Evolutionary conservation across 2,329 filamentous ascomycete species (phyloP), one percentile per base, ranked within the genome.

Genomic region (Claviceps fusiformis): DNA sequence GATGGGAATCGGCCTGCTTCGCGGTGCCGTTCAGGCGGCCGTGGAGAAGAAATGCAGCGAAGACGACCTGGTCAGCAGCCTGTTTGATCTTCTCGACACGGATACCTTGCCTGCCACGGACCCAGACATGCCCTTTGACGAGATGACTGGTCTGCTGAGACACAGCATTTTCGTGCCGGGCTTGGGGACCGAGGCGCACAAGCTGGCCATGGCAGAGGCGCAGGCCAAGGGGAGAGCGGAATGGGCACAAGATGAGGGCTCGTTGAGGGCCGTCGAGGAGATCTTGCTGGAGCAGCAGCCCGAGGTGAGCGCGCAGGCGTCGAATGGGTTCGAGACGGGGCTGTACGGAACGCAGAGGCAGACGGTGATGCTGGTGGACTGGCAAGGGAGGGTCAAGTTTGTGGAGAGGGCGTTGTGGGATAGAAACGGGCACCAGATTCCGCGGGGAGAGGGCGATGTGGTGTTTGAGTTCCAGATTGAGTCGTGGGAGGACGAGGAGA

Each of bases 331-430:
- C 59, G 76, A 78, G 63, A 78, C 74, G 5, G 82, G 82, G 1
- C 70, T 82, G 59, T 85, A 85, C 61, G 82, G 82, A 4, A 85
- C 82, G 5, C 82, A 85, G 67, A 70, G 82, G 43, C 82, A 85
- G 69, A 85, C 81, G 0, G 69, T 84, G 15, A 67, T 85, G 15
- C 67, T 84, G 48, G 77, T 85, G 7, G 80, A 83, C 60, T 82
- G 78, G 77, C 73, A 83, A 3, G 82, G 82, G 3, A 80, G 80
- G 41, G 78, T 82, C 19, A 78, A 75, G 0, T 82, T 79, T 61
- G 72, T 73, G 35, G 82, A 85, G 68, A 71, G 82, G 41, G 76
- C 80, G 5, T 67, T 85, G 46, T 85, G 75, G 72, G 81, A 85
- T 62, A 68, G 70, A 0, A 73, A 80, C 50, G 82, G 82, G 9